Percentiles rank a stretch among this genome's conserved stretches.
Evolutionary conservation across 306 rosid species (phyloP).

Genomic region (Vigna trinervia): DNA sequence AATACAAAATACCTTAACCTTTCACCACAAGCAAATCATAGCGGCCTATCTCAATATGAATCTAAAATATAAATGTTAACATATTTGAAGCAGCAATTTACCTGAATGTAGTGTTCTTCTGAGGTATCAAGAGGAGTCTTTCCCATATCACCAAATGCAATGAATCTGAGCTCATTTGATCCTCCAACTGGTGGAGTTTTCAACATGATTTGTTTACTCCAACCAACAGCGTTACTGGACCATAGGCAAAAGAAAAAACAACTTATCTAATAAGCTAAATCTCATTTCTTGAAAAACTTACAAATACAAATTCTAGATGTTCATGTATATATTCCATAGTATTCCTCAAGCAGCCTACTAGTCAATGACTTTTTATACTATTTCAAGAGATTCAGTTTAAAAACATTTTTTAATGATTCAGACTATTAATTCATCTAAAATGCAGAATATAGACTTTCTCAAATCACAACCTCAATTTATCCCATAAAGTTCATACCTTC

Average conservation of each 20-base stretch:
- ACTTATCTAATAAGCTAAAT: background rate
- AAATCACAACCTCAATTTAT: no score
- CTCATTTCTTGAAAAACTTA: constrained; percentile 17
- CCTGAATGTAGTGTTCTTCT: constrained; percentile 90
- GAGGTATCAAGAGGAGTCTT: constrained; percentile 85
- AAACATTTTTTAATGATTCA: background rate
- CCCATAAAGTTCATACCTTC: no score
- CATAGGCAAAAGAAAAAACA: constrained; percentile 8
- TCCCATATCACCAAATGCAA: constrained; percentile 92
- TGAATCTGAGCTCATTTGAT: constrained; percentile 63
- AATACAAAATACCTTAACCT: background rate
- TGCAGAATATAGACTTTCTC: background rate
- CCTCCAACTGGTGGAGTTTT: constrained; percentile 84
- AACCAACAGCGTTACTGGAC: constrained; percentile 69
- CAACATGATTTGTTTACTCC: constrained; percentile 69
- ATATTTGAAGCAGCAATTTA: constrained; percentile 25
- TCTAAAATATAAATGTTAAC: constrained; percentile 9
- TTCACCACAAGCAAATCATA: background rate
- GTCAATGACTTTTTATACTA: no score
- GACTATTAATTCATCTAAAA: constrained; percentile 2
- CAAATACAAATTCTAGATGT: constrained; percentile 22
- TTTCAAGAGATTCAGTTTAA: no score
- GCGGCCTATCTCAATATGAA: background rate
- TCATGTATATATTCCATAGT: background rate
- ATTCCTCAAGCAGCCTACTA: no score